Conservation (phyloP, 2,329 filamentous ascomycete genomes). For the Colletotrichum lindemuthianum region DNA sequence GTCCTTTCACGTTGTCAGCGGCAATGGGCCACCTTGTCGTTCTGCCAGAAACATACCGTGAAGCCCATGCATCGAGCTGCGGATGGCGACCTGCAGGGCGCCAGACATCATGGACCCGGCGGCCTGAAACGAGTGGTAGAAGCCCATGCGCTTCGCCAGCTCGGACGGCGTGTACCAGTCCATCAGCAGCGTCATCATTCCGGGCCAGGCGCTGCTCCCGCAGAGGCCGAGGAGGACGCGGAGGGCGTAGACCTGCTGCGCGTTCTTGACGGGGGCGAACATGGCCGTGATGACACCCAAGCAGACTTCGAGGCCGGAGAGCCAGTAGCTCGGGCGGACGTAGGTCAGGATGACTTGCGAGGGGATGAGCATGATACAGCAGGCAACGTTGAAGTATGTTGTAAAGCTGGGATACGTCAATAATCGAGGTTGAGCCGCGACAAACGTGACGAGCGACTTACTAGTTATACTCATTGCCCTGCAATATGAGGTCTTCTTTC, state of each 20-base stretch:
- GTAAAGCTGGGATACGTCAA: slow-evolving; percentile 26
- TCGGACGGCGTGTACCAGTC: slow-evolving; percentile 51
- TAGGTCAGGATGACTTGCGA: slow-evolving; percentile 43
- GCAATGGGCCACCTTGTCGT: background rate
- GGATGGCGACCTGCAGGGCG: slow-evolving; percentile 63
- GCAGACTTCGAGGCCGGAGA: slow-evolving; percentile 41
- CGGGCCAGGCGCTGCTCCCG: slow-evolving; percentile 46
- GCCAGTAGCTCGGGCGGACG: slow-evolving; percentile 42
- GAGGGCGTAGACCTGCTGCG: slow-evolving; percentile 51
- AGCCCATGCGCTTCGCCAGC: slow-evolving; percentile 61
- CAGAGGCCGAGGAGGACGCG: slow-evolving; percentile 55
- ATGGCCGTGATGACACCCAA: slow-evolving; percentile 38
- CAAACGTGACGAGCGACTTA: background rate
- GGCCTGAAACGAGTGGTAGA: slow-evolving; percentile 60
- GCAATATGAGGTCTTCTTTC: slow-evolving; percentile 57
- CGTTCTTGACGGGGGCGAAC: slow-evolving; percentile 34
- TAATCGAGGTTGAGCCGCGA: background rate
- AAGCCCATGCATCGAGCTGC: slow-evolving; percentile 32
- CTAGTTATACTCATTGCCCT: slow-evolving; percentile 51
- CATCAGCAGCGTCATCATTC: slow-evolving; percentile 49
- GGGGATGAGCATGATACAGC: slow-evolving; percentile 42
- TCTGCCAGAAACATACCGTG: slow-evolving; percentile 8
- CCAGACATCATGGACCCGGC: slow-evolving; percentile 66
- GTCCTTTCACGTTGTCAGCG: slow-evolving; percentile 52
- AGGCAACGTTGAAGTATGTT: slow-evolving; percentile 40